Evolutionary conservation across 2,329 filamentous ascomycete species (phyloP), one percentile per base, ranked within the genome.

Genomic region (Trichoderma sp.): DNA sequence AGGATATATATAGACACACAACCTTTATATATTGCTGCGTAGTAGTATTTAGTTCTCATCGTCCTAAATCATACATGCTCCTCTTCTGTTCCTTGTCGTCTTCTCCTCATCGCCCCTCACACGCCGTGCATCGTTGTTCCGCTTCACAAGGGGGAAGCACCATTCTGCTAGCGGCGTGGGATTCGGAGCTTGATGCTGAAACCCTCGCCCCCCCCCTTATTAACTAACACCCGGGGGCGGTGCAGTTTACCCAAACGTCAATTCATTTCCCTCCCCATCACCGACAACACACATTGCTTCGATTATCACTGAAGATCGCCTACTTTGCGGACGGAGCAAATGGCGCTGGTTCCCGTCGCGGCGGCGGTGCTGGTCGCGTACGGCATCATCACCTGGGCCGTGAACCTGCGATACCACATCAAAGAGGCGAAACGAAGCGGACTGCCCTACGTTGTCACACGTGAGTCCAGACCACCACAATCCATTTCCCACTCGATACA

Each of bases 371-470:
- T 72, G n/a, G 47, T 77, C 47, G 73, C 69, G 26, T 81, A 79
- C 62, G 69, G 66, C 44, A 57, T 76, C 21, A 78, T 76, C 68
- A 69, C 68, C 6, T 70, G 71, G 34, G 48, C 76, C 41, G 70
- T 72, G 2, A 75, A 76, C n/a, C 69, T 85, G 54, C 72, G 70
- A 47, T 72, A 69, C 59, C 84, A 85, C 67, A 80, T 86, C 58
- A 76, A 74, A 10, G 77, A 78, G 39, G 85, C 84, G 3, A 83
- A 81, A 74, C 77, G 75, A 64, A 80, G 79, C 17, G 83, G 83
- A 6, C 70, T 87, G 61, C 80, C 80, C 7, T 88, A 86, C 69
- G 74, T 83, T 28, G 69, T 87, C 51, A 72, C 80, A 28, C 84
- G 85, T 88, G 75, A 70, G 83, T 82, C 50, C 34, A 14, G 9